Evolutionary conservation across 495 filamentous ascomycete species (phyloP).

Genomic region (Penicillium roqueforti): DNA sequence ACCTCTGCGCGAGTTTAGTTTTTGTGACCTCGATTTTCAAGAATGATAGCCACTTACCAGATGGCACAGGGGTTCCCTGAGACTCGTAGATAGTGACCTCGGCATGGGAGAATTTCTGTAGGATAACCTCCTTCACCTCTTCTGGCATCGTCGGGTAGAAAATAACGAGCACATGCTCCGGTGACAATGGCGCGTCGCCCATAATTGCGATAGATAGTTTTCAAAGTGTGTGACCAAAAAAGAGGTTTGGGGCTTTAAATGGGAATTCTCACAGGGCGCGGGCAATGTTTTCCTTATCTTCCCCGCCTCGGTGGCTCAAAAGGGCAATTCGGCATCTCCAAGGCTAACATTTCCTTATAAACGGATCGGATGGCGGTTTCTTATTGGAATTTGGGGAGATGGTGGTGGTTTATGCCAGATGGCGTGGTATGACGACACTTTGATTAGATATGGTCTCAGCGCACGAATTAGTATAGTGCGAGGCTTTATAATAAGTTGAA

Average conservation of each 20-base stretch:
- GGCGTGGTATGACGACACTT: constrained; percentile 8
- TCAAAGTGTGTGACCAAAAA: background rate
- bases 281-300: background rate
- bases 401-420: background rate
- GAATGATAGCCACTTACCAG: constrained; percentile 6
- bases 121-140: constrained; percentile 38
- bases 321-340: background rate
- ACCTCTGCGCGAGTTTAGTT: constrained; percentile 29
- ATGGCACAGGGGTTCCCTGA: constrained; percentile 12
- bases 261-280: background rate
- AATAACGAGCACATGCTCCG: constrained; percentile 42
- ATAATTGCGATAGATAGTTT: constrained; percentile 27
- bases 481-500: background rate
- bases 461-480: background rate
- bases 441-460: background rate
- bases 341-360: background rate
- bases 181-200: constrained; percentile 19
- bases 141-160: constrained; percentile 36
- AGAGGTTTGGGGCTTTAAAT: background rate
- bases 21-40: background rate
- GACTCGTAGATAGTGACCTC: constrained; percentile 37
- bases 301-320: constrained; percentile 2
- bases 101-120: constrained; percentile 48
- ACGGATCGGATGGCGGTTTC: background rate
- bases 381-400: background rate